Percentiles rank a stretch among this genome's conserved stretches.
These are phyloP conservation scores for Lipomyces orientalis DNA, from an alignment of 805 yeast species.

Conservation along the genomic window DNA sequence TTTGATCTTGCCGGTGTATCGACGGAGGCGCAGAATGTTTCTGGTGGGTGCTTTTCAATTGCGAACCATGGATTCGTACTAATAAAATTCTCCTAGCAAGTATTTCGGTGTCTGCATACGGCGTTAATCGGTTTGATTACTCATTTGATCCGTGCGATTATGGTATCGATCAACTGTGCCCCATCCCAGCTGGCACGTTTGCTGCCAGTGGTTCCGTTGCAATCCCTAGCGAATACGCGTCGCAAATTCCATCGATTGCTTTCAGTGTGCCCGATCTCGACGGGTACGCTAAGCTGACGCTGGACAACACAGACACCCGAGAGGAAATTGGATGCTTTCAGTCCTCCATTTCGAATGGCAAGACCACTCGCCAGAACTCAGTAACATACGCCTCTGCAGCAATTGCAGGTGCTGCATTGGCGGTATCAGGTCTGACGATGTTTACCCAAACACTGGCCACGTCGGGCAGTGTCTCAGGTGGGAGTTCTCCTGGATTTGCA, in stretches of 20 bases:
- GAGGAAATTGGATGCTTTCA: conserved; percentile 41
- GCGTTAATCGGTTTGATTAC: conserved; percentile 39
- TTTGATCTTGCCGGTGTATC: conserved; percentile 35
- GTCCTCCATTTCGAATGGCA: conserved; percentile 45
- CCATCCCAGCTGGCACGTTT: conserved; percentile 41
- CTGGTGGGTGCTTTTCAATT: conserved; percentile 18
- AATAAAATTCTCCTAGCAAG: conserved; percentile 17
- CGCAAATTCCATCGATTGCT: conserved; percentile 43
- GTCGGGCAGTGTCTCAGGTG: conserved; percentile 10
- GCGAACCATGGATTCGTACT: neutral
- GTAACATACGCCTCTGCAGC: conserved; percentile 43
- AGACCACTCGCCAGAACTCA: conserved; percentile 39
- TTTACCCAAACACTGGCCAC: conserved; percentile 34
- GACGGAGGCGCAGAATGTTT: conserved; percentile 22
- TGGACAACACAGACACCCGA: conserved; percentile 34
- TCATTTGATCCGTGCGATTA: conserved; percentile 44
- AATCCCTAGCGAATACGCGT: conserved; percentile 42
- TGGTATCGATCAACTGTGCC: conserved; percentile 44
- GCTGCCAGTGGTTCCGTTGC: conserved; percentile 41
- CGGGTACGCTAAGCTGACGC: conserved; percentile 41
- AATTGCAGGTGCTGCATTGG: conserved; percentile 43
- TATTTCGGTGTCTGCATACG: conserved; percentile 42
- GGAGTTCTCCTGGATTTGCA: conserved; percentile 41
- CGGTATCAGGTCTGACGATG: conserved; percentile 33
- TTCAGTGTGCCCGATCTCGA: conserved; percentile 47